Evolutionary conservation across 768 basidiomycete species (phyloP), one percentile per base, ranked within the genome.

Genomic region (Tulasnella sp.): DNA sequence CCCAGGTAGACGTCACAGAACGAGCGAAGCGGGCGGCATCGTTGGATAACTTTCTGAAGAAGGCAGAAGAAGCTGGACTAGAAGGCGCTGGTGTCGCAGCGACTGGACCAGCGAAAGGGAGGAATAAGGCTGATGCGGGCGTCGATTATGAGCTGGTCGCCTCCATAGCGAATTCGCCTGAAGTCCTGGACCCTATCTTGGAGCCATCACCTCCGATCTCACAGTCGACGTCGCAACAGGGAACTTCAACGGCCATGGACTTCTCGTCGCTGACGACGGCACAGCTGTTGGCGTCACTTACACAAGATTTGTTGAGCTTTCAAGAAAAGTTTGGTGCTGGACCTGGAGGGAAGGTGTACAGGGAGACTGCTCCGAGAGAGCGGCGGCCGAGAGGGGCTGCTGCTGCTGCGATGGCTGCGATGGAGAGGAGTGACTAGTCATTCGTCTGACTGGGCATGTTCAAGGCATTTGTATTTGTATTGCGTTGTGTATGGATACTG

Each of bases 251-350:
- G 10, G 49, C 57, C 4, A 59, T 51, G 49, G 52, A 53, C 50
- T 25, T 48, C 38, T 53, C 49, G 31, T n/a, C 25, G 9, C 25
- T 52, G 52, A 62, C 61, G 15, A 60, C 62, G 24, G 49, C 60
- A 24, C 45, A 62, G 53, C 27, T 60, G 24, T 38, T 62, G 27
- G 62, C 63, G 27, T 48, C 63, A 27, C 53, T 62, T 17, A 62
- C 62, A 7, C 48, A 58, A 24, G 62, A 61, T 21, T 50, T 62
- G 19, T 49, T 62, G 19, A 24, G 51, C 2, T 62, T 62, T 51
- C 62, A 62, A 60, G 62, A 62, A 27, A 46, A 41, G 50, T 62
- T 62, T 54, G 62, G 62, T 11, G 62, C 62, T 21, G 62, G 62
- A 8, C 44, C 49, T 0, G 62, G 59, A 25, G 62, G 62, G 3